Conservation (phyloP, 306 rosid species). For the Herpetospermum pedunculosum region DNA sequence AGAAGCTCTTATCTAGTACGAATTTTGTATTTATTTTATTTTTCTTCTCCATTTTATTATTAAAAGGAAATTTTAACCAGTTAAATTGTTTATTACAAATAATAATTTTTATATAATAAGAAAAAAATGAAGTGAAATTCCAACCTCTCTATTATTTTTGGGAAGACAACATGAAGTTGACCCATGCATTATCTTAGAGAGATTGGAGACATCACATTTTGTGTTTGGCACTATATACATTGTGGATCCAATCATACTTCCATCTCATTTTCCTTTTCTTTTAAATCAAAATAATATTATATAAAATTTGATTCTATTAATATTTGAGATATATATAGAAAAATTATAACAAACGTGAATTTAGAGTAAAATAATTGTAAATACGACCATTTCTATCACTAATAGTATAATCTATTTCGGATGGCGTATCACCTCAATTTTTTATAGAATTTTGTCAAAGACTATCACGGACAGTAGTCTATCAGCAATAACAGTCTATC, state of each 20-base stretch:
- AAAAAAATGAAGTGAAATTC: background rate
- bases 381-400: no score
- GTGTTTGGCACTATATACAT: slow-evolving; percentile 1
- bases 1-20: background rate
- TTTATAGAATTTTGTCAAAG: no score
- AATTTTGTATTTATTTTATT: no score
- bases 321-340: no score
- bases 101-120: background rate
- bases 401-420: no score
- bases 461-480: no score
- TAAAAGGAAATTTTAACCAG: no score
- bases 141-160: background rate
- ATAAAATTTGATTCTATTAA: background rate
- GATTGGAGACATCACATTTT: background rate
- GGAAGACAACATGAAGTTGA: background rate
- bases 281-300: background rate
- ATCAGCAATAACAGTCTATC: no score
- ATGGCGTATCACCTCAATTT: no score
- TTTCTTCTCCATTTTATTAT: background rate
- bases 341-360: no score
- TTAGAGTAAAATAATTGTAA: no score
- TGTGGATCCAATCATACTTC: background rate
- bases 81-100: no score
- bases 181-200: background rate
- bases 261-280: background rate